Base-by-base conservation (phyloP, 208 protist genomes). In the Trichomonas vaginalis region DNA sequence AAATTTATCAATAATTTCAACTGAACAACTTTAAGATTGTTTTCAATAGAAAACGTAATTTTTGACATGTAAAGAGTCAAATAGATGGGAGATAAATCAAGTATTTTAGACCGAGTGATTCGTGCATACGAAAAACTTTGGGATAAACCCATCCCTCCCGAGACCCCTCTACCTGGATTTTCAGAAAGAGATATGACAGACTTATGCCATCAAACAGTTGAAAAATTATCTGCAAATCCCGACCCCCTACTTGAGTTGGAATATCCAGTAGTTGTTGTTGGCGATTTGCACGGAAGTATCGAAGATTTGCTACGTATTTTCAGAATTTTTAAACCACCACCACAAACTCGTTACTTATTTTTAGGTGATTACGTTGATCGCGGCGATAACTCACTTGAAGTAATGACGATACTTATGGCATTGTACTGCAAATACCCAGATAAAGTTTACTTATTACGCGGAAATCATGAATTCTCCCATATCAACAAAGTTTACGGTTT, bases 401-500 rank as follows among this genome's bases (percentile, higher is more conserved):
- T 98, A 14, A 97, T 99, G 79, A 98, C 98, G 61, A 96, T 99
- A 90, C 96, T 99, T 42, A 95, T 99, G 23, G 96, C 98, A 14
- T 98, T 99, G 87, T 99, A 97, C 51, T 42, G 95, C 23, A 56
- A 90, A 46, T 99, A 98, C 49, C 98, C 98, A 42, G 96, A 98
- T 46, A 96, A 97, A 79, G 98, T 99, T 45, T 98, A 98, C 27
- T 96, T 99, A 0, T 95, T 99, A 3, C 97, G 98, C 61, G 98
- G 98, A 35, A 99, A 99, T 96, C 98, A 99, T 97, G 98, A 99
- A 96, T 97, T 96, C 40, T 95, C 98, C 61, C 98, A 99, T 96
- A 98, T 99, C 90, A 99, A 98, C 17, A 98, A 98, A 98, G 97
- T 98, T 12, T 99, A 99, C 97, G 99, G 99, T 47, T 99, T 99